Evolutionary conservation across 1,284 basidiomycete species (phyloP).

Genomic region (Marasmius fiardii): DNA sequence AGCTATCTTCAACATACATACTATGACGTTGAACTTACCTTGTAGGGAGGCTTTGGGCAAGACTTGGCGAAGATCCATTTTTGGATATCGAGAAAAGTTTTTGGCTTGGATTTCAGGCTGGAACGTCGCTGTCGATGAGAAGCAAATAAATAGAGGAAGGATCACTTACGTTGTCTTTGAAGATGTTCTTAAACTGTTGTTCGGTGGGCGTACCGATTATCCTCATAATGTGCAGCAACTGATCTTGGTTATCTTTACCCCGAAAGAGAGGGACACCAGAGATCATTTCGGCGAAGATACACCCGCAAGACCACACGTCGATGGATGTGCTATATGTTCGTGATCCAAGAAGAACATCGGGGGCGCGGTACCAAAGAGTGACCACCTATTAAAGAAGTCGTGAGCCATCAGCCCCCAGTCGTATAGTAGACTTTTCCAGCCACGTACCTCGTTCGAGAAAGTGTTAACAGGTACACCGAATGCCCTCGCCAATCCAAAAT

Average conservation of each 20-base stretch:
- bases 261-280: slow-evolving; percentile 96
- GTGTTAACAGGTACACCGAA: slow-evolving; percentile 97
- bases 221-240: slow-evolving; percentile 96
- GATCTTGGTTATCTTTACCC: slow-evolving; percentile 97
- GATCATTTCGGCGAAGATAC: slow-evolving; percentile 99
- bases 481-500: slow-evolving; percentile 92
- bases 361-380: slow-evolving; percentile 98
- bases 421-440: background rate
- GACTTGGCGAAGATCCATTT: slow-evolving; percentile 86
- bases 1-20: slow-evolving; percentile 5
- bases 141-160: slow-evolving; percentile 10
- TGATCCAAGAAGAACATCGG: slow-evolving; percentile 95
- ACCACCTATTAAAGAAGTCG: slow-evolving; percentile 65
- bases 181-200: slow-evolving; percentile 84
- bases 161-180: slow-evolving; percentile 80
- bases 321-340: slow-evolving; percentile 98
- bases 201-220: slow-evolving; percentile 97
- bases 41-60: slow-evolving; percentile 91
- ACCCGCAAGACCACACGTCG: slow-evolving; percentile 99
- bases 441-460: slow-evolving; percentile 87
- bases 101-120: slow-evolving; percentile 92
- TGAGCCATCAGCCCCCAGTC: background rate
- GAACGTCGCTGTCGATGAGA: background rate
- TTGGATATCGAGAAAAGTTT: slow-evolving; percentile 88
- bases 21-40: slow-evolving; percentile 46